Base-by-base conservation (phyloP, 306 rosid species). In the Begonia masoniana region DNA sequence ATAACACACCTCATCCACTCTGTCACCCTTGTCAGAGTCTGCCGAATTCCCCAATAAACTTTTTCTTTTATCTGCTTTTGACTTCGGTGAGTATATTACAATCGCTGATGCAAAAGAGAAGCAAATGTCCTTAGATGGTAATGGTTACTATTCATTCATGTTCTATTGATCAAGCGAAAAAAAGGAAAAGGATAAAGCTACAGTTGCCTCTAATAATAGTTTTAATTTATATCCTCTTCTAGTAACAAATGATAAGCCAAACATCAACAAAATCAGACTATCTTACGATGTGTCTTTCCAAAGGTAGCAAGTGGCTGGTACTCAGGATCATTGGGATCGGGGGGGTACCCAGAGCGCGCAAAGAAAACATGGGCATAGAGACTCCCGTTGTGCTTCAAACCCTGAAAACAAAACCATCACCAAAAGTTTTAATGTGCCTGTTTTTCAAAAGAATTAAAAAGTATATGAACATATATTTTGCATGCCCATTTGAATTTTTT, bases 311-410 rank as follows among this genome's bases (percentile, higher is more conserved):
- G 80, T 58, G 92, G 92, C 69, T 69, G 81, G 69, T 76, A 91
- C 67, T 86, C 99, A 0, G 94, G 99, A 68, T 91, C 94, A 64
- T 23, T 78, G 43, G 99, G 99, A 67, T 91, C 99, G 0, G 88
- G 78, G 3, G 94, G 74, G 65, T 58, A 86, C 47, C 99, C 99
- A 35, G 99, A 81, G 56, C 73, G 92, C 12, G 94, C 83, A 70
- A 86, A 85, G 88, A 75, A 91, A 57, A 81, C 96, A 62, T 91
- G 96, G 47, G 82, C 94, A 62, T 75, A 83, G n/a, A 85, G 42
- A 64, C 82, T 78, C 54, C 88, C 99, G 62, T 91, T 91, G 63
- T 81, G 73, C 75, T 80, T 80, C 71, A 89, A 62, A 50, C 71
- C 72, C 97, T 89, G 74, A 13, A 74, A 59, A 56, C 47, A 64